These are phyloP conservation scores for Ogataea pini DNA, from an alignment of 805 yeast genomes.

Conservation along the genomic window DNA sequence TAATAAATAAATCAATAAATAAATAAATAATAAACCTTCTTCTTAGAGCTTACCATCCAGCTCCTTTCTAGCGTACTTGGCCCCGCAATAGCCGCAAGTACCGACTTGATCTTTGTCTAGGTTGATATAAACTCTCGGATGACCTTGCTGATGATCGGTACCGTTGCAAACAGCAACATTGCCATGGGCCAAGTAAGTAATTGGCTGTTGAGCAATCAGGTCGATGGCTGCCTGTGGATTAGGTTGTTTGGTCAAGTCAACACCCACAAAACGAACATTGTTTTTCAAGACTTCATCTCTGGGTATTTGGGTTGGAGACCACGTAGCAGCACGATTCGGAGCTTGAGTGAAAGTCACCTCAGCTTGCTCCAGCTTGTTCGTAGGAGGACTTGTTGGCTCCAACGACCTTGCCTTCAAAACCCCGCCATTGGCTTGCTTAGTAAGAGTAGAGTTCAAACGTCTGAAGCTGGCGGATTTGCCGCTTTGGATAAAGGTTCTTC, in stretches of 20 bases:
- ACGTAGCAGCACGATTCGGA: slow-evolving; percentile 68
- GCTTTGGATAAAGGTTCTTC: not conserved
- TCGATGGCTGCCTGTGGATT: slow-evolving; percentile 84
- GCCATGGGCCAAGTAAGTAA: slow-evolving; percentile 52
- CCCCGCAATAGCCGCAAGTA: slow-evolving; percentile 81
- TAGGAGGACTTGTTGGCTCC: slow-evolving; percentile 18
- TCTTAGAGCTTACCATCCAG: slow-evolving; percentile 34
- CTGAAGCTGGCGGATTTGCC: not conserved
- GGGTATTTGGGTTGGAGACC: slow-evolving; percentile 71
- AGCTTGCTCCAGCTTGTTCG: slow-evolving; percentile 11
- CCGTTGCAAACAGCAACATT: slow-evolving; percentile 84
- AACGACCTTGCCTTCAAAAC: slow-evolving; percentile 8
- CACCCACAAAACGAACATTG: slow-evolving; percentile 71
- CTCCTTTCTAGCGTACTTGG: slow-evolving; percentile 60
- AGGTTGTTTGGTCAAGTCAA: slow-evolving; percentile 69
- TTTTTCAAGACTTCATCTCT: slow-evolving; percentile 54
- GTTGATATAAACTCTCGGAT: slow-evolving; percentile 80
- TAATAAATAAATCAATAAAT: slow-evolving; percentile 4
- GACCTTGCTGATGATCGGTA: slow-evolving; percentile 75
- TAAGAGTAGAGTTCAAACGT: slow-evolving; percentile 13
- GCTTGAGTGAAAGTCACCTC: slow-evolving; percentile 51
- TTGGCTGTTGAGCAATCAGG: slow-evolving; percentile 72
- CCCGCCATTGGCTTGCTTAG: slow-evolving; percentile 6
- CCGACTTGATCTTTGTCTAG: slow-evolving; percentile 73
- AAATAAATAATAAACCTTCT: slow-evolving; percentile 15